Conservation (phyloP, 2,329 filamentous ascomycete species). For the Fusarium coicis region DNA sequence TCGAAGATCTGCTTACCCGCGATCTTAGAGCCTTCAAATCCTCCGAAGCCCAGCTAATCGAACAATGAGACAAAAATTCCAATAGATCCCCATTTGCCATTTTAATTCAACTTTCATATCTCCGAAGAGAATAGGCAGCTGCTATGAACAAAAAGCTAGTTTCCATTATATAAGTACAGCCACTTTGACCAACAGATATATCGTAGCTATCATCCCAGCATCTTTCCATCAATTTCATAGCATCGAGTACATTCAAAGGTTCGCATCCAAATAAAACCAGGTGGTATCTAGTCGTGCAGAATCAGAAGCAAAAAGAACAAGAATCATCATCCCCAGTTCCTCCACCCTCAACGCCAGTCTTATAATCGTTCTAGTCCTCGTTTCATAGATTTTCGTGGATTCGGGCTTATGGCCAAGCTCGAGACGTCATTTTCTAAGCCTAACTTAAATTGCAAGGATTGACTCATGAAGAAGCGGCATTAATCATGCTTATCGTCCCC, state of each 20-base stretch:
- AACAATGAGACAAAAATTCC: neutral
- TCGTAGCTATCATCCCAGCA: neutral
- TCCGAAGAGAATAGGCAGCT: neutral
- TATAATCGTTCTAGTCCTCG: conserved; percentile 6
- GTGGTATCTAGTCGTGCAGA: conserved; percentile 40
- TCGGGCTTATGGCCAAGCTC: neutral
- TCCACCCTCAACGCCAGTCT: conserved; percentile 23
- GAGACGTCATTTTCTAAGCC: neutral
- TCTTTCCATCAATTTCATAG: conserved; percentile 16
- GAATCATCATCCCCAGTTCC: conserved; percentile 13
- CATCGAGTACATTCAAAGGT: conserved; percentile 5
- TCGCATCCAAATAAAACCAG: conserved; percentile 32
- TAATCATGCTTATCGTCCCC: conserved; percentile 50
- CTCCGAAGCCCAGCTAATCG: neutral
- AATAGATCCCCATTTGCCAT: neutral
- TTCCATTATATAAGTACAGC: conserved; percentile 2
- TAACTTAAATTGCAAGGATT: neutral
- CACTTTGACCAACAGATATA: conserved; percentile 2
- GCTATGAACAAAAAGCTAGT: neutral
- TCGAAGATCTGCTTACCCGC: conserved; percentile 13
- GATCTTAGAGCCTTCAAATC: neutral
- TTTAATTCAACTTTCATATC: neutral
- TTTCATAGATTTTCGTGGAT: neutral
- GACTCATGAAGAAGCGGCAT: neutral
- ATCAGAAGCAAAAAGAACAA: conserved; percentile 13